Evolutionary conservation across 2,329 filamentous ascomycete species (phyloP), one percentile per base, ranked within the genome.

Genomic region (Magnaporthiopsis rhizophila): DNA sequence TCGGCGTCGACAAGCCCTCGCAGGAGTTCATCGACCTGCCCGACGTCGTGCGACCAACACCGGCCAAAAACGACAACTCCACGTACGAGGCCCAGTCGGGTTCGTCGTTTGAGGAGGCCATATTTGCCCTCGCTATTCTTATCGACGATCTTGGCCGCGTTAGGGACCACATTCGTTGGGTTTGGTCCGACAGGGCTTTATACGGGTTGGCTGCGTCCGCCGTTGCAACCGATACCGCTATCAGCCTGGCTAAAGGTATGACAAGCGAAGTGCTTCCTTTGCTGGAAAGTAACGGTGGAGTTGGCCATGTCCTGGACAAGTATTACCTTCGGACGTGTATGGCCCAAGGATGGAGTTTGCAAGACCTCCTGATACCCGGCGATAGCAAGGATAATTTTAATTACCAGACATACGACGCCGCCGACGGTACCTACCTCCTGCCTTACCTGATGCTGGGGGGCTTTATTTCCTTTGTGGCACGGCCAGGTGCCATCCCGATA

Each of bases 1-100:
- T 80, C 12, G 67, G 71, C 1, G 66, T 79, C 15, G 71, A 78
- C 57, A 77, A 79, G 30, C 72, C 76, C 1, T 77, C 75, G 0
- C 69, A 76, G 28, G 69, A 68, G 5, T 79, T 79, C 66, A 57
- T 76, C 5, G 67, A 74, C 18, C 71, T 73, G 11, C 71, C 74
- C 0, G 68, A 74, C 58, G 59, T 72, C 11, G 66, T 71, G 56
- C 68, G 67, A 45, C 71, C 68, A 0, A 50, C 36, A 2, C 65
- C 65, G 21, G 57, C 61, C 3, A 63, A 65, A 18, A 59, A 62
- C 7, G 66, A 70, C 38, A 65, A 69, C 0, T 65, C 68, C 6
- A 64, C 67, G 1, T 78, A 78, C 65, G 71, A 75, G 63, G 71
- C 72, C 15, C 75, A 78, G 65, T 58, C 63, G 0, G 67, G 68